phyloP scores from a whole-genome alignment of 345 rosid species.

The Carallia pectinifolia region DNA sequence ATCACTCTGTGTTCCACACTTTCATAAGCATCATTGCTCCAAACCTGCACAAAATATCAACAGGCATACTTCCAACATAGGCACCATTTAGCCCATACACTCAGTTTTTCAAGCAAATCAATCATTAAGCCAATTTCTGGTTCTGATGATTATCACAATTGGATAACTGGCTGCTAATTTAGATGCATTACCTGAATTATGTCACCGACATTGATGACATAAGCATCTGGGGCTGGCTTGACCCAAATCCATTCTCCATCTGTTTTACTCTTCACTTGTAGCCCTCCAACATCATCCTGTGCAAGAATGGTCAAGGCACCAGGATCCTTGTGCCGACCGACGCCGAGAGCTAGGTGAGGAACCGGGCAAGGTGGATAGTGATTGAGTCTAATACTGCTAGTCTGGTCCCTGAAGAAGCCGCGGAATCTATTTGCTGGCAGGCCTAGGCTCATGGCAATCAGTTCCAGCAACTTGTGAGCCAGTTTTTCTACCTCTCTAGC shows the following conservation, averaged over 20 bases:
- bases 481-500: slow-evolving; percentile 46
- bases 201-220: slow-evolving; percentile 69
- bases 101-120: no score
- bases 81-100: no score
- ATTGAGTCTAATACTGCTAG: slow-evolving; percentile 50
- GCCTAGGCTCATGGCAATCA: slow-evolving; percentile 55
- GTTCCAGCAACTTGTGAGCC: slow-evolving; percentile 43
- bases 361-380: slow-evolving; percentile 78
- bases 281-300: slow-evolving; percentile 84
- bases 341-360: slow-evolving; percentile 78
- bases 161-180: no score
- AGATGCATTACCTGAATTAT: slow-evolving; percentile 44
- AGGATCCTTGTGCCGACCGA: slow-evolving; percentile 79
- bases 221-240: slow-evolving; percentile 49
- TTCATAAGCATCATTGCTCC: slow-evolving; percentile 50
- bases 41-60: slow-evolving; percentile 25
- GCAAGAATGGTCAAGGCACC: slow-evolving; percentile 68
- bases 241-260: slow-evolving; percentile 72
- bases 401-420: slow-evolving; percentile 50
- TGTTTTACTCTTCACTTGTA: slow-evolving; percentile 62
- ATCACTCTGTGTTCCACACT: slow-evolving; percentile 51
- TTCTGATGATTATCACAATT: no score
- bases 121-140: no score
- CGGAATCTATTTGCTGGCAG: slow-evolving; percentile 42
- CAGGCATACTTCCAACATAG: not conserved